Evolutionary conservation across 805 yeast genomes (phyloP).

Genomic region (Teunomyces tritomae): DNA sequence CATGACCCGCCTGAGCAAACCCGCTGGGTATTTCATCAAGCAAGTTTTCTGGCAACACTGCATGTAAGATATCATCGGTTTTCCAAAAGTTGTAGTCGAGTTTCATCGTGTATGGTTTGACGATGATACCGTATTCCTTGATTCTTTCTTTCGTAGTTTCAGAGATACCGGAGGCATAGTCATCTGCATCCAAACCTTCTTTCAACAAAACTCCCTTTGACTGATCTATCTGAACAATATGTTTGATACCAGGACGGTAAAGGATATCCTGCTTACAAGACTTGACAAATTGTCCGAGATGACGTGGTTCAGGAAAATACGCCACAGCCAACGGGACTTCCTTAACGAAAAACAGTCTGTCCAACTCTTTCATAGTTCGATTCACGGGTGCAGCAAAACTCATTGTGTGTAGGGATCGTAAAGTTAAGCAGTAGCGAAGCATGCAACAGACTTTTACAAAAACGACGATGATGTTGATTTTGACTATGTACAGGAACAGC

Average conservation of each 20-base stretch:
- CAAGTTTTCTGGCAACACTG: slow-evolving; percentile 71
- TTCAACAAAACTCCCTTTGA: slow-evolving; percentile 60
- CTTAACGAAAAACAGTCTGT: slow-evolving; percentile 59
- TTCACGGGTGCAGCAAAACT: slow-evolving; percentile 63
- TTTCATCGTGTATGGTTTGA: slow-evolving; percentile 52
- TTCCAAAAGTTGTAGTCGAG: slow-evolving; percentile 82
- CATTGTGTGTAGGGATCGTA: slow-evolving; percentile 1
- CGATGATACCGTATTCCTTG: slow-evolving; percentile 42
- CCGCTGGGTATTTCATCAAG: slow-evolving; percentile 82
- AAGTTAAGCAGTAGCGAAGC: neutral
- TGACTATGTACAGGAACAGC: neutral
- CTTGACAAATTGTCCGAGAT: slow-evolving; percentile 61
- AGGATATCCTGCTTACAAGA: slow-evolving; percentile 58
- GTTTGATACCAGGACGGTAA: slow-evolving; percentile 66
- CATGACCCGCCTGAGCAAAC: slow-evolving; percentile 90
- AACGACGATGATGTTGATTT: too few species aligned
- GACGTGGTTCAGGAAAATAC: slow-evolving; percentile 62
- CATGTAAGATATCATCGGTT: slow-evolving; percentile 77
- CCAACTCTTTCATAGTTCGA: slow-evolving; percentile 62
- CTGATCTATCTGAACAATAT: slow-evolving; percentile 47
- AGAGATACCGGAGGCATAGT: slow-evolving; percentile 37
- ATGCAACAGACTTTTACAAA: neutral
- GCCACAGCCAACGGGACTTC: slow-evolving; percentile 66
- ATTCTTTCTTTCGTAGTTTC: slow-evolving; percentile 45
- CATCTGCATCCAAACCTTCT: slow-evolving; percentile 35